Conservation (phyloP, 306 rosid genomes). For the Pterocarpus macrocarpus region DNA sequence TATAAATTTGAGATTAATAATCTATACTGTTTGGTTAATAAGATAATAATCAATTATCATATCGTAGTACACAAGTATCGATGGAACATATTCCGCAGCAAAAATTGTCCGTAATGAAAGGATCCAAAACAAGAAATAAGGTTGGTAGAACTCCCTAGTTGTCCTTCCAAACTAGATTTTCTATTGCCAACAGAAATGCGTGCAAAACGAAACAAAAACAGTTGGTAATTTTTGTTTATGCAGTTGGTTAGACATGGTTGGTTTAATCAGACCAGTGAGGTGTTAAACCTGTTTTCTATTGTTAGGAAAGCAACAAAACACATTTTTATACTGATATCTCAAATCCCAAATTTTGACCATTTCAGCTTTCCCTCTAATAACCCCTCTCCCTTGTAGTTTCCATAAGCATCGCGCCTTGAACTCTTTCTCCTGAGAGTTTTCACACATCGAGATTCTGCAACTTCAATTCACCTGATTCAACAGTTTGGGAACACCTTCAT, state of each 20-base stretch:
- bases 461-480: background rate
- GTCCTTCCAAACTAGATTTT: background rate
- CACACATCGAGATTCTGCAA: slow-evolving; percentile 13
- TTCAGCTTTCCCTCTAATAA: slow-evolving; percentile 20
- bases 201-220: background rate
- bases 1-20: too few relatives aligned
- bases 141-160: background rate
- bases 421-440: background rate
- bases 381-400: too few relatives aligned
- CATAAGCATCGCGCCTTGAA: too few relatives aligned
- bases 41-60: too few relatives aligned
- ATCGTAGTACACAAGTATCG: too few relatives aligned
- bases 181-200: background rate
- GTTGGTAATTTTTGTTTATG: background rate
- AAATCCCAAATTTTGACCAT: slow-evolving; percentile 25
- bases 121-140: background rate
- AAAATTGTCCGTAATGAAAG: too few relatives aligned
- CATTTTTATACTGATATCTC: slow-evolving; percentile 25
- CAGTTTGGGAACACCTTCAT: background rate
- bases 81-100: too few relatives aligned
- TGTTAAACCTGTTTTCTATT: slow-evolving; percentile 22
- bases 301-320: slow-evolving; percentile 24
- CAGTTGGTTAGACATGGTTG: slow-evolving; percentile 2
- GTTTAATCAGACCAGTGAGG: slow-evolving; percentile 24
- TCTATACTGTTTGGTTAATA: too few relatives aligned